Conservation (phyloP, 129 eudicot species). For the Flaveria brownii region DNA sequence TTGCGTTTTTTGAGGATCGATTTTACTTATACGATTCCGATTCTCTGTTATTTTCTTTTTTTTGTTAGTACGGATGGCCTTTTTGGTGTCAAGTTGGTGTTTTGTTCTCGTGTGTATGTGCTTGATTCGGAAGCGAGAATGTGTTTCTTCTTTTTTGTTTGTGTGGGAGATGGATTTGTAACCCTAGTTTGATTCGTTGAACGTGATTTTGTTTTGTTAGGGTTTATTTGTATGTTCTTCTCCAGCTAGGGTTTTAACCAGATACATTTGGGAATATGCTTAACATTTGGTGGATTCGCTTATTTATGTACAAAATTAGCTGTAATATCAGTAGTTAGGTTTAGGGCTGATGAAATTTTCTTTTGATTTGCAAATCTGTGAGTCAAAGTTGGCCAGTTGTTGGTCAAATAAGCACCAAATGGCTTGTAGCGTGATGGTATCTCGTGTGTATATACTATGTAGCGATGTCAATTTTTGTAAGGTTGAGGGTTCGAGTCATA, state of each 20-base stretch:
- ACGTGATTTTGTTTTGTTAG: neutral
- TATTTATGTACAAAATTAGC: neutral
- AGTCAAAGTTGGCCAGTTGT: too few relatives aligned
- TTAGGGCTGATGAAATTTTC: neutral
- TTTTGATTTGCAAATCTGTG: too few relatives aligned
- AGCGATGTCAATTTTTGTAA: too few relatives aligned
- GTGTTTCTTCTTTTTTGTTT: neutral
- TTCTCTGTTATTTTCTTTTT: neutral
- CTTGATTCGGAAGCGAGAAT: neutral
- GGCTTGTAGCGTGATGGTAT: too few relatives aligned
- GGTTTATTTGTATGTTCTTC: constrained; percentile 23
- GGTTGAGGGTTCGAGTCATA: too few relatives aligned
- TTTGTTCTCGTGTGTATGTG: neutral
- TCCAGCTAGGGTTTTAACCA: constrained; percentile 27
- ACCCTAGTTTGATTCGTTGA: constrained; percentile 11
- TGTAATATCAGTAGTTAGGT: neutral
- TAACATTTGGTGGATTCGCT: neutral
- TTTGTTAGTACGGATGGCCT: neutral
- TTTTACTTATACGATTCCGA: too few relatives aligned
- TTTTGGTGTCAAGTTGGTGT: neutral
- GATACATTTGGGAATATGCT: neutral
- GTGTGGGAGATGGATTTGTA: neutral
- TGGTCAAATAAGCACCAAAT: too few relatives aligned
- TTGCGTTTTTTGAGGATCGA: neutral
- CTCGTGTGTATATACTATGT: too few relatives aligned